Evolutionary conservation across 2,329 filamentous ascomycete genomes (phyloP), one percentile per base, ranked within the genome.

Genomic region (Geosmithia flava): DNA sequence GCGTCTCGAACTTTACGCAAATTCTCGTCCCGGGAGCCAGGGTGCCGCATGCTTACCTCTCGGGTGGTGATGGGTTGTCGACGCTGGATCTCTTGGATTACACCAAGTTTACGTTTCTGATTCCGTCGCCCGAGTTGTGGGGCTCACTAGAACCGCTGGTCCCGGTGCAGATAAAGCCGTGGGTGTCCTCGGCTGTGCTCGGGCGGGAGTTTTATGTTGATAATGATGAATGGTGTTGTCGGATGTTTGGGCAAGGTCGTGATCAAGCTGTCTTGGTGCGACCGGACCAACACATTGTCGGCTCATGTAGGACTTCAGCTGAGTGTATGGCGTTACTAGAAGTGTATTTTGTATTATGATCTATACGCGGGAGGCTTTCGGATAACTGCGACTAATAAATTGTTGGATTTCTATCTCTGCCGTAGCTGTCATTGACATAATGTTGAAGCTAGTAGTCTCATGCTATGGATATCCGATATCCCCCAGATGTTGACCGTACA

Each of bases 201-300:
- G 29, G 13, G 46, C 49, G 19, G 20, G 39, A 20, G 1, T 52
- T 58, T 40, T 20, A 20, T 5, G 29, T 20, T 23, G 60, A 59
- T 52, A 46, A 55, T 6, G 47, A 53, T 3, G 51, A 54, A 3
- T 53, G 57, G 1, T 46, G 66, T 7, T 39, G 47, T 5, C 46
- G 17, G 29, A 39, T 39, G 15, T 39, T 20, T 40, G 30, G 29
- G 16, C 45, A 19, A 6, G 4, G 20, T 8, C 16, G 54, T 3
- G 57, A 56, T 7, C 53, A 56, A 15, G 63, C 58, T 0, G 50
- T 62, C 6, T 46, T 68, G 3, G 53, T 68, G 13, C 54, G 65
- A n/a, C 65, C 65, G 3, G 65, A 68, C 49, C 65, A 68, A 47
- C 64, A 68, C 48, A 59, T 67, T 7, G 47, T 54, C 60, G 50